These are phyloP conservation scores for Sporothrix pseudoabietina DNA, from an alignment of 2,329 filamentous ascomycete genomes.

Conservation along the genomic window DNA sequence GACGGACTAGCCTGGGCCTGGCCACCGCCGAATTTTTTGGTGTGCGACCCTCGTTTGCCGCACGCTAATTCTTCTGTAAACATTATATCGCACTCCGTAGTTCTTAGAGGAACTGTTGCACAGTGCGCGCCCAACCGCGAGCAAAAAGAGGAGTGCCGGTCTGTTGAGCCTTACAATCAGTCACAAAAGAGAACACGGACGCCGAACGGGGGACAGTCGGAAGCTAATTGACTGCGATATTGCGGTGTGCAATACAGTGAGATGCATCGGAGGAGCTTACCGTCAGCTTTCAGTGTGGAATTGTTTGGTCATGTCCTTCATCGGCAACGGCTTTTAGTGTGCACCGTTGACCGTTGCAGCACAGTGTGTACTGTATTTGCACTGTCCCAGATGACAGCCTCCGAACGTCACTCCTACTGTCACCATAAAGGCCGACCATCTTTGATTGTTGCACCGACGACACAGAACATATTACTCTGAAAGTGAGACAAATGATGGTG, in stretches of 20 bases:
- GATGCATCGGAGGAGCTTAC: not conserved
- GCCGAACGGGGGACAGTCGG: no score
- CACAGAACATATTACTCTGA: not conserved
- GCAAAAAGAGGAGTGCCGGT: not conserved
- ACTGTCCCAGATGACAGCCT: conserved; percentile 16
- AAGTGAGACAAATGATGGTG: not conserved
- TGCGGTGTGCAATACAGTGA: not conserved
- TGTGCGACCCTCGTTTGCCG: not conserved
- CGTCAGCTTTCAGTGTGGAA: not conserved
- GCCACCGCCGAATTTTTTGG: conserved; percentile 19
- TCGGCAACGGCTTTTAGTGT: conserved; percentile 2
- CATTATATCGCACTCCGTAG: not conserved
- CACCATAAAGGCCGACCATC: not conserved
- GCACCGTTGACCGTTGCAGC: not conserved
- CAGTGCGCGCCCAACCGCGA: conserved; percentile 2
- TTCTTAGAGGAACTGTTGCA: not conserved
- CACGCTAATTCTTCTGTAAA: not conserved
- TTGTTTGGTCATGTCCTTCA: not conserved
- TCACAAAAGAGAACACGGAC: no score
- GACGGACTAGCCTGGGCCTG: conserved; percentile 21
- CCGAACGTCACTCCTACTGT: not conserved
- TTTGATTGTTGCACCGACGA: not conserved
- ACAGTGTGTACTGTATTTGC: not conserved
- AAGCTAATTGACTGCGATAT: not conserved
- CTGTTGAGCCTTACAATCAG: not conserved